These are phyloP conservation scores for Funneliformis geosporum DNA, from an alignment of 192 early-diverging fungal genomes.

Conservation along the genomic window DNA sequence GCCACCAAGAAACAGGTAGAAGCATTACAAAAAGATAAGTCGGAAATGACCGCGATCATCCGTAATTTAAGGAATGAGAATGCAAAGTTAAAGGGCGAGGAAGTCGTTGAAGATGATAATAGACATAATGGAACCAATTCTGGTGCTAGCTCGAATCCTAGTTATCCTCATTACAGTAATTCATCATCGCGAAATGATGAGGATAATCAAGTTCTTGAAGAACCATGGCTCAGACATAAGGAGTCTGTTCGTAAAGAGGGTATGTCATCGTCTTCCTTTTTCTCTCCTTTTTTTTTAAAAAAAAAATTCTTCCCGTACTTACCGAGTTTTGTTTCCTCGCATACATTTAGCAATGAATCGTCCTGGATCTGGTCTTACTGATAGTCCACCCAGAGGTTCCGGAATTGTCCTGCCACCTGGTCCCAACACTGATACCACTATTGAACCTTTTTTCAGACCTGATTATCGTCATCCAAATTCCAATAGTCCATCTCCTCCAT, in stretches of 20 bases:
- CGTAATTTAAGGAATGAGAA: background rate
- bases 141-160: background rate
- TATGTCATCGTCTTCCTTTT: background rate
- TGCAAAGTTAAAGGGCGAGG: conserved; percentile 13
- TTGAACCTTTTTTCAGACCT: conserved; percentile 20
- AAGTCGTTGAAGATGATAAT: background rate
- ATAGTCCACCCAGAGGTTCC: background rate
- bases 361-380: conserved; percentile 3
- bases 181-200: conserved; percentile 9
- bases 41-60: conserved; percentile 17
- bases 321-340: background rate
- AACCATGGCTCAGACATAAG: conserved; percentile 28
- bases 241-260: background rate
- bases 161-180: background rate
- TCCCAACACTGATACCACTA: conserved; percentile 1
- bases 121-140: background rate
- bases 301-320: background rate
- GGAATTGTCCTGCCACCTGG: conserved; percentile 5
- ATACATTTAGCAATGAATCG: background rate
- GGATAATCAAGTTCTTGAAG: conserved; percentile 11
- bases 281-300: too few relatives aligned
- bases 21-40: conserved; percentile 3
- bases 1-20: background rate
- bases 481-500: background rate
- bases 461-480: conserved; percentile 24